A percentile compares a stretch with the other conserved stretches of the same genome.
These are phyloP conservation scores for Stygiomarasmius scandens DNA, from an alignment of 1,284 basidiomycete species.

Conservation along the genomic window DNA sequence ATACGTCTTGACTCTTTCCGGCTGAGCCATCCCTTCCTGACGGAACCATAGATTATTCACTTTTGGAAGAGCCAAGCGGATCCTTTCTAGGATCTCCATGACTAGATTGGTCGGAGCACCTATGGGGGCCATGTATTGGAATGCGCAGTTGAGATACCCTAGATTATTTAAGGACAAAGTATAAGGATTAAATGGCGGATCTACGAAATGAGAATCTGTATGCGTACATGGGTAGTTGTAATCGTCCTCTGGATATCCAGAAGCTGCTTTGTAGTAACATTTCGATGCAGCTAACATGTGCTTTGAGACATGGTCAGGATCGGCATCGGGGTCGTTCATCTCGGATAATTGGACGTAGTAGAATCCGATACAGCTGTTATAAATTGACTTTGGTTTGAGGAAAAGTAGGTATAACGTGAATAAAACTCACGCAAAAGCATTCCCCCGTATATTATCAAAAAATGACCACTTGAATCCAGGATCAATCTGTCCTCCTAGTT, in stretches of 20 bases:
- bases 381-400: neutral
- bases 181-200: conserved; percentile 18
- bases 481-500: neutral
- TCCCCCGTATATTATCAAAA: conserved; percentile 2
- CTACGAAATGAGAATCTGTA: conserved; percentile 22
- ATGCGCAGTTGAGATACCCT: conserved; percentile 10
- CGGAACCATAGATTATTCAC: neutral
- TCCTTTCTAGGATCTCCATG: conserved; percentile 3
- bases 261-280: conserved; percentile 26
- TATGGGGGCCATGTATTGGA: neutral
- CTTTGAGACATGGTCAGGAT: neutral
- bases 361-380: conserved; percentile 1
- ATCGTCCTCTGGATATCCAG: conserved; percentile 30
- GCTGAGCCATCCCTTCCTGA: neutral
- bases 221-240: conserved; percentile 30
- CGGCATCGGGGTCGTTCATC: conserved; percentile 1
- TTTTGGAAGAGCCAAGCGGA: conserved; percentile 6
- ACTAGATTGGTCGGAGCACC: neutral
- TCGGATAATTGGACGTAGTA: conserved; percentile 5
- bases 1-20: neutral
- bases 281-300: conserved; percentile 20
- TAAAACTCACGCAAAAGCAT: conserved; percentile 9
- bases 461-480: conserved; percentile 2
- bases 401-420: neutral
- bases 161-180: no score